phyloP scores from a whole-genome alignment of 1,284 basidiomycete species.

The Rhodotorula sp. region DNA sequence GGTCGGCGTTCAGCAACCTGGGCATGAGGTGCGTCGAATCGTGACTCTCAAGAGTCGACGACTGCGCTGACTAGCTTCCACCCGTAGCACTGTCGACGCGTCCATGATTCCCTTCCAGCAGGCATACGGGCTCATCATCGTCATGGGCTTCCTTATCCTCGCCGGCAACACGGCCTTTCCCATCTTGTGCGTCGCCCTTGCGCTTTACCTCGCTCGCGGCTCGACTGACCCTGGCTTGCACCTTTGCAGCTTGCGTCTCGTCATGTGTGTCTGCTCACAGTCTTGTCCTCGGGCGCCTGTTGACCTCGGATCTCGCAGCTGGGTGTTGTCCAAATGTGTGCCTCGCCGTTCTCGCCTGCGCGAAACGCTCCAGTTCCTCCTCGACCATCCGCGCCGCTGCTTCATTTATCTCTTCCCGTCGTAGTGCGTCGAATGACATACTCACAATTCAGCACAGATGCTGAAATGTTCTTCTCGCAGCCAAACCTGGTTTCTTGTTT shows the following conservation, averaged over 20 bases:
- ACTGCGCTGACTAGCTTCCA: neutral
- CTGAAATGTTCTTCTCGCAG: slow-evolving; percentile 6
- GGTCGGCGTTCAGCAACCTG: slow-evolving; percentile 86
- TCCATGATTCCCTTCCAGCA: slow-evolving; percentile 85
- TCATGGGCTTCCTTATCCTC: slow-evolving; percentile 66
- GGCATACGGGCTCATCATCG: slow-evolving; percentile 77
- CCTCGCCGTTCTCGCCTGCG: slow-evolving; percentile 63
- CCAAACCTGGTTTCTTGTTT: slow-evolving; percentile 88
- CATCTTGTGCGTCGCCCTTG: slow-evolving; percentile 58
- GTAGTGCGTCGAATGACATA: slow-evolving; percentile 52
- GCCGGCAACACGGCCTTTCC: slow-evolving; percentile 85
- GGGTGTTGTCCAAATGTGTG: slow-evolving; percentile 68
- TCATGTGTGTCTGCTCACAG: slow-evolving; percentile 54
- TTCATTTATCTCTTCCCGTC: slow-evolving; percentile 94
- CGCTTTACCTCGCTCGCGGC: neutral
- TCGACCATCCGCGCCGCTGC: slow-evolving; percentile 93
- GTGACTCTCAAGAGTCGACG: too few species aligned
- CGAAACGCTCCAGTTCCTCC: slow-evolving; percentile 85
- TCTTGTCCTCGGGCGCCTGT: neutral
- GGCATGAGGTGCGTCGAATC: slow-evolving; percentile 57
- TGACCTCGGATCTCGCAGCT: slow-evolving; percentile 60
- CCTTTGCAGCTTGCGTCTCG: slow-evolving; percentile 46
- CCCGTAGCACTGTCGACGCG: slow-evolving; percentile 66
- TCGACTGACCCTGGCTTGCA: neutral
- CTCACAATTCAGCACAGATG: too few species aligned